phyloP scores from a whole-genome alignment of 1,139 yeast species.

The Taphrina pruni region DNA sequence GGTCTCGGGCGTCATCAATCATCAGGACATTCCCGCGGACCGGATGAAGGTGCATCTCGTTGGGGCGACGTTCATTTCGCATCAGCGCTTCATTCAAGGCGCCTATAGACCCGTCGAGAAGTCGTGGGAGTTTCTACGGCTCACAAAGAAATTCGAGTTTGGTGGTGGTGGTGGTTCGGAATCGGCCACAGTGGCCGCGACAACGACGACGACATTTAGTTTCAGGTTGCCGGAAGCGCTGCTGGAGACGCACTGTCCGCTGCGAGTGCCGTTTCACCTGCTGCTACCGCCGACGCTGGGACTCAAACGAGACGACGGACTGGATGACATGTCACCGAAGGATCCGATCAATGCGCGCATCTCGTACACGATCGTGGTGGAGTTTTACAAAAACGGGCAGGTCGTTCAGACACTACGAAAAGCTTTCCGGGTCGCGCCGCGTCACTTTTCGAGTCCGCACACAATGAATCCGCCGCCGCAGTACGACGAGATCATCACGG shows the following conservation, averaged over 20 bases:
- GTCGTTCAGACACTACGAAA: slow-evolving; percentile 16
- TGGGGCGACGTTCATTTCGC: slow-evolving; percentile 29
- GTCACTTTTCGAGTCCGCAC: slow-evolving; percentile 35
- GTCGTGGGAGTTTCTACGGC: slow-evolving; percentile 35
- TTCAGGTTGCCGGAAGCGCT: slow-evolving; percentile 37
- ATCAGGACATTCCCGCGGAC: slow-evolving; percentile 14
- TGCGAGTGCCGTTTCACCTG: slow-evolving; percentile 25
- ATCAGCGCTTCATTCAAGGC: slow-evolving; percentile 32
- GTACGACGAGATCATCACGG: slow-evolving; percentile 30
- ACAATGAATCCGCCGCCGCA: slow-evolving; percentile 38
- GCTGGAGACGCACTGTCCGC: slow-evolving; percentile 34
- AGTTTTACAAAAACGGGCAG: slow-evolving; percentile 14
- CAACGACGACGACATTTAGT: slow-evolving; percentile 1
- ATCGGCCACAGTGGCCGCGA: too few species aligned
- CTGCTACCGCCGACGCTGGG: slow-evolving; percentile 38
- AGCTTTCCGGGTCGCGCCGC: slow-evolving; percentile 37
- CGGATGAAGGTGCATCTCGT: slow-evolving; percentile 29
- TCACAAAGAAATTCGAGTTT: slow-evolving; percentile 25
- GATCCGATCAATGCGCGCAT: slow-evolving; percentile 36
- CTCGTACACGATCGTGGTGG: slow-evolving; percentile 34
- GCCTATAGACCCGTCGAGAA: slow-evolving; percentile 31
- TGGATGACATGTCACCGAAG: slow-evolving; percentile 37
- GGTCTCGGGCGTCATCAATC: slow-evolving; percentile 27
- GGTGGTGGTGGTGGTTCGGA: neutral
- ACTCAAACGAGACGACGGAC: slow-evolving; percentile 25